Percentiles rank a stretch among this genome's conserved stretches.
phyloP scores from a whole-genome alignment of 805 yeast species.

The Metschnikowia similis region DNA sequence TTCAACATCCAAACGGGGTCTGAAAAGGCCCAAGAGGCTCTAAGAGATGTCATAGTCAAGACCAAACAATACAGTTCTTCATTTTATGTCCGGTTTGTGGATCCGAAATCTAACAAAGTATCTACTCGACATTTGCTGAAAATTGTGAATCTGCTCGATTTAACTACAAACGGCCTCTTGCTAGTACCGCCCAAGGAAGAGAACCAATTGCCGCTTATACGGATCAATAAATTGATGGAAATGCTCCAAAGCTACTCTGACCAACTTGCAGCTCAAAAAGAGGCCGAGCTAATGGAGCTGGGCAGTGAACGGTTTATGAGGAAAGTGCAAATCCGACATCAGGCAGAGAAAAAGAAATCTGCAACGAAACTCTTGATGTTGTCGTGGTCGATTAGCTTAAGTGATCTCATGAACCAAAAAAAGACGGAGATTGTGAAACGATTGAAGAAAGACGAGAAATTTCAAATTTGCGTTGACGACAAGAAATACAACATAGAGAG shows the following conservation, averaged over 20 bases:
- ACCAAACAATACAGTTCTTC: conserved; percentile 17
- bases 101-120: conserved; percentile 22
- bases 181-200: conserved; percentile 18
- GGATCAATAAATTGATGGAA: conserved; percentile 21
- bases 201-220: conserved; percentile 25
- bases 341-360: conserved; percentile 34
- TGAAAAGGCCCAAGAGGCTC: conserved; percentile 25
- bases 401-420: conserved; percentile 52
- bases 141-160: conserved; percentile 28
- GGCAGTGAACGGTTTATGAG: conserved; percentile 32
- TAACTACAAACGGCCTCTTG: conserved; percentile 22
- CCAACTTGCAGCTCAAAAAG: conserved; percentile 28
- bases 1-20: conserved; percentile 25
- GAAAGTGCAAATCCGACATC: conserved; percentile 24
- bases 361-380: conserved; percentile 46
- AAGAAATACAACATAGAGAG: conserved; percentile 14
- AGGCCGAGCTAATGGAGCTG: conserved; percentile 26
- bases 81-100: conserved; percentile 25
- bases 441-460: conserved; percentile 41
- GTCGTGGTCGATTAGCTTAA: conserved; percentile 53
- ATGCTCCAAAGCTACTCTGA: conserved; percentile 33
- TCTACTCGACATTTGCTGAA: conserved; percentile 24
- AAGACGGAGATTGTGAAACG: conserved; percentile 44
- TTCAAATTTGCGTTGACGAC: conserved; percentile 24
- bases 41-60: conserved; percentile 22